Evolutionary conservation across 1,284 basidiomycete genomes (phyloP), one percentile per base, ranked within the genome.

Genomic region (Pseudozyma hubeiensis): DNA sequence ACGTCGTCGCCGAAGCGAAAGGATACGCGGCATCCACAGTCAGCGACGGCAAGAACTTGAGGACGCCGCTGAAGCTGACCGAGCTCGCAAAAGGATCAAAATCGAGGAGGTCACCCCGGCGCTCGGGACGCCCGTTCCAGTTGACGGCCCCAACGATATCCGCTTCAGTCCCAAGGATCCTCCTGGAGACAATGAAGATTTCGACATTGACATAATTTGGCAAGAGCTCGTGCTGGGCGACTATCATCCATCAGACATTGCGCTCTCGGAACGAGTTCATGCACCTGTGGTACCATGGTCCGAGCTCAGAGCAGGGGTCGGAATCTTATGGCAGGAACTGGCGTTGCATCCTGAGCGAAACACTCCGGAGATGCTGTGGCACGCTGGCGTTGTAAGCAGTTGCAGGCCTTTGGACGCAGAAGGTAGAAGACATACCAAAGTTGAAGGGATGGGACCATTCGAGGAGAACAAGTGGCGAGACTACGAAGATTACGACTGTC

Each of bases 361-460:
- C 5, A 24, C 16, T 7, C 63, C 63, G 6, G 51, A 33, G 10
- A 10, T 30, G 9, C 45, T 58, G 46, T 34, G 35, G 9, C 51
- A 48, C 16, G 45, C 47, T 8, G 54, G 53, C 3, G 40, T 64
- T 3, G 41, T 64, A 7, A 14, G 8, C 35, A 14, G 1, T 14
- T 37, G 35, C 16, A n/a, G 13, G 13, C 13, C 10, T 14, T 41
- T 41, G 16, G 13, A 16, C 40, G 35, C 8, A 37, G 14, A 37
- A 9, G 35, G 35, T 37, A 37, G 14, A 37, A 14, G 35, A 37
- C 4, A 37, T 5, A 37, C 35, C 19, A 13, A 56, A 1, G 44
- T 46, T 11, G 45, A 55, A 2, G 44, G 11, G 14, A 14, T 39
- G 16, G 55, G 55, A 5, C 55, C 55, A 7, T 49, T 58, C 19